Percentiles rank a stretch among this genome's conserved stretches.
phyloP scores from a whole-genome alignment of 495 filamentous ascomycete genomes.

The Elaphomyces granulatus region DNA sequence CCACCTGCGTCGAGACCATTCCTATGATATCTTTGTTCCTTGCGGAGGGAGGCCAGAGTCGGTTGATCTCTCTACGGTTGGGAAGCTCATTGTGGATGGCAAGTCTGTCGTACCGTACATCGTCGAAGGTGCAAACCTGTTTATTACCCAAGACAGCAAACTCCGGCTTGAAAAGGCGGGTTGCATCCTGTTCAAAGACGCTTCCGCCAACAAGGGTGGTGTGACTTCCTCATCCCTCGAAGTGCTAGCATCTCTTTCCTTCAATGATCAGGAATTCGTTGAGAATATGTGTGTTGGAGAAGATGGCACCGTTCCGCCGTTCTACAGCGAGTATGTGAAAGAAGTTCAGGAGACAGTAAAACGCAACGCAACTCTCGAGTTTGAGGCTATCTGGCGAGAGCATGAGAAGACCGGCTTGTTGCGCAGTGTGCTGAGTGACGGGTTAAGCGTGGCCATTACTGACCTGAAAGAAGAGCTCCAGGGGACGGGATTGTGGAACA shows the following conservation, averaged over 20 bases:
- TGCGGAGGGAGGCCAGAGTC: slow-evolving; percentile 96
- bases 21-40: slow-evolving; percentile 84
- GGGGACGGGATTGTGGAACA: slow-evolving; percentile 80
- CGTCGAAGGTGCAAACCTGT: slow-evolving; percentile 94
- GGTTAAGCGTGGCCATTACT: slow-evolving; percentile 80
- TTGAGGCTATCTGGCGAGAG: slow-evolving; percentile 96
- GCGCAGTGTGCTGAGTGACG: slow-evolving; percentile 75
- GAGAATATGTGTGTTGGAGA: slow-evolving; percentile 83
- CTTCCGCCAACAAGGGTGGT: slow-evolving; percentile 95
- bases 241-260: slow-evolving; percentile 83
- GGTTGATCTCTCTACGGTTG: slow-evolving; percentile 77
- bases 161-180: slow-evolving; percentile 86
- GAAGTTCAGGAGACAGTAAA: slow-evolving; percentile 80
- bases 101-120: slow-evolving; percentile 83
- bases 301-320: slow-evolving; percentile 65
- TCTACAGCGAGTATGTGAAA: slow-evolving; percentile 88
- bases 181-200: slow-evolving; percentile 92
- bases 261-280: slow-evolving; percentile 76
- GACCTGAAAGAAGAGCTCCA: slow-evolving; percentile 91
- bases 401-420: slow-evolving; percentile 65
- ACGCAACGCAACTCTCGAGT: slow-evolving; percentile 81
- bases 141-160: slow-evolving; percentile 98
- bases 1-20: slow-evolving; percentile 62
- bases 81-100: slow-evolving; percentile 68
- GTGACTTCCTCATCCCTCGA: slow-evolving; percentile 97